Percentiles rank a stretch among this genome's conserved stretches.
phyloP scores from a whole-genome alignment of 83 land plant genomes.

The Thuja plicata region DNA sequence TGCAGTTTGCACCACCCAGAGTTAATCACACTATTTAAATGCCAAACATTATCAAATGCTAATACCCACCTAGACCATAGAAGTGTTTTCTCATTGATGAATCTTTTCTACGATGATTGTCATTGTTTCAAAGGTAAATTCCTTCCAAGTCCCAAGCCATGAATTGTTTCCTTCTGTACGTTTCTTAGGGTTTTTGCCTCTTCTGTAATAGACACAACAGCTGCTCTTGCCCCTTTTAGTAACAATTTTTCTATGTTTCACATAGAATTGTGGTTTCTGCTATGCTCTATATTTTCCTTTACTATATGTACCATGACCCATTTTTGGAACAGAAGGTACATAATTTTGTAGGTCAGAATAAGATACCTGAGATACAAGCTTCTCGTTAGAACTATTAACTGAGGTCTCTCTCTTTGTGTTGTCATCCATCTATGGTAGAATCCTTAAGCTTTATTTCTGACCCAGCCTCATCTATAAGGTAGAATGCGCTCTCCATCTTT shows the following conservation, averaged over 20 bases:
- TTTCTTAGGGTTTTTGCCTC: constrained; percentile 69
- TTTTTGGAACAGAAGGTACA: constrained; percentile 7
- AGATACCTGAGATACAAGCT: background rate
- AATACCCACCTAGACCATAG: constrained; percentile 54
- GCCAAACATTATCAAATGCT: background rate
- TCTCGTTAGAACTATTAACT: background rate
- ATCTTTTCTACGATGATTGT: constrained; percentile 71
- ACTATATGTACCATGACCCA: background rate
- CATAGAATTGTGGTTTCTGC: constrained; percentile 74
- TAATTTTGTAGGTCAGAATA: background rate
- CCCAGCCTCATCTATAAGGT: background rate
- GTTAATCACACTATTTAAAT: background rate
- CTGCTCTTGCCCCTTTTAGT: constrained; percentile 91
- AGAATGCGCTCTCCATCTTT: background rate
- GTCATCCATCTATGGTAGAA: background rate
- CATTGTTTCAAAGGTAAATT: constrained; percentile 43
- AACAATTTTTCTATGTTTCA: constrained; percentile 98
- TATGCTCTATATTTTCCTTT: constrained; percentile 7
- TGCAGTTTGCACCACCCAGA: background rate
- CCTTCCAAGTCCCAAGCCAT: constrained; percentile 83
- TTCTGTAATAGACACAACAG: constrained; percentile 55
- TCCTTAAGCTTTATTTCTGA: background rate
- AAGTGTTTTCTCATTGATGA: constrained; percentile 84
- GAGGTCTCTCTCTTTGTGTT: background rate
- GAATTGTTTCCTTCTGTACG: constrained; percentile 59